Percentiles rank a stretch among this genome's conserved stretches.
Conservation (phyloP, 192 early-diverging fungal genomes). For the Coemansia sp. region DNA sequence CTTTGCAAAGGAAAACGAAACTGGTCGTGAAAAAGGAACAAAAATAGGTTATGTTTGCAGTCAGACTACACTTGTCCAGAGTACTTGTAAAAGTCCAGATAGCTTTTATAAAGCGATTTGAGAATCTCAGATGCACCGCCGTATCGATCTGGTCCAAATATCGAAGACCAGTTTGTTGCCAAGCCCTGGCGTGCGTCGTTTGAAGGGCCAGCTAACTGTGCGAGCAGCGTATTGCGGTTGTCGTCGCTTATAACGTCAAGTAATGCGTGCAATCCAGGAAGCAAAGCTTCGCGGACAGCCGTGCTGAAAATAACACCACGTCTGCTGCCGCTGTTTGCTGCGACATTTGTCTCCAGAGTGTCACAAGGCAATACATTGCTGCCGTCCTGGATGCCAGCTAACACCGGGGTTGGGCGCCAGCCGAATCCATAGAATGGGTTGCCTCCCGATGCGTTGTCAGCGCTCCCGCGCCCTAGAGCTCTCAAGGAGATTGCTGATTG, state of each 20-base stretch:
- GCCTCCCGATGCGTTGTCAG: background rate
- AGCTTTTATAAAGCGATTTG: conserved; percentile 49
- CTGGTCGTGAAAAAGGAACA: background rate
- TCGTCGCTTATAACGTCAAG: conserved; percentile 35
- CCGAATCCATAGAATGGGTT: conserved; percentile 28
- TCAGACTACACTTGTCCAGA: conserved; percentile 32
- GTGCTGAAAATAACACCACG: conserved; percentile 23
- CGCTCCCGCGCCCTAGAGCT: background rate
- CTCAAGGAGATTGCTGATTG: background rate
- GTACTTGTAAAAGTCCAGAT: conserved; percentile 45
- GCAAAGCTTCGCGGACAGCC: conserved; percentile 41
- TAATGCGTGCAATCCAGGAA: conserved; percentile 46
- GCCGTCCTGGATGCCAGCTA: background rate
- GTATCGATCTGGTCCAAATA: conserved; percentile 34
- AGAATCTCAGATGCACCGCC: conserved; percentile 49
- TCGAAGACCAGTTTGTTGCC: conserved; percentile 25
- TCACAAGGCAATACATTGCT: conserved; percentile 1
- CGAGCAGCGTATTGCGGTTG: conserved; percentile 26
- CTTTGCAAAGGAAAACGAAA: background rate
- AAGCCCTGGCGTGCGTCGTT: conserved; percentile 7
- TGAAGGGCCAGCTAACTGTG: conserved; percentile 24
- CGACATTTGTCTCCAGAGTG: background rate
- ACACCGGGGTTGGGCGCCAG: conserved; percentile 34
- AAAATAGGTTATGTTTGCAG: background rate
- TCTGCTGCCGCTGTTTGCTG: background rate